Conservation (phyloP, 257 asterid genomes). For the Anisodus tanguticus region DNA sequence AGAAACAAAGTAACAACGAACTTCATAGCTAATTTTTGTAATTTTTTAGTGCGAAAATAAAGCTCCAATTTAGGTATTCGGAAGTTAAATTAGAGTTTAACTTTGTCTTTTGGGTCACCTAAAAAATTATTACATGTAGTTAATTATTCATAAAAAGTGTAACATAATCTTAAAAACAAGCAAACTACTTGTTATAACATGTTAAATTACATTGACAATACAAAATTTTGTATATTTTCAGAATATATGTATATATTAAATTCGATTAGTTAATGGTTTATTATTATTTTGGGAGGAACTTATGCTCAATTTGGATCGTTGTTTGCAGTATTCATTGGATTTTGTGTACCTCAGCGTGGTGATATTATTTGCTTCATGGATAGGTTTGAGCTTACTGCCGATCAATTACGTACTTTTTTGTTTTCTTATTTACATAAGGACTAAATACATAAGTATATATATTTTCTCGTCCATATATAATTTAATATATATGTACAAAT, state of each 20-base stretch:
- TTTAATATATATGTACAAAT: neutral
- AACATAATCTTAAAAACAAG: too few relatives aligned
- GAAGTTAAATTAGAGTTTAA: too few relatives aligned
- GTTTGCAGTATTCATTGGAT: constrained; percentile 87
- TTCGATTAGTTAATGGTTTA: neutral
- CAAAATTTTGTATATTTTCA: too few relatives aligned
- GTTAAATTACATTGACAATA: too few relatives aligned
- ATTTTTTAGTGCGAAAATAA: neutral
- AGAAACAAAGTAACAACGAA: neutral
- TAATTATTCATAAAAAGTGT: too few relatives aligned
- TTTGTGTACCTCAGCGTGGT: constrained; percentile 87
- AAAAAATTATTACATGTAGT: too few relatives aligned
- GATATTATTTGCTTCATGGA: constrained; percentile 89
- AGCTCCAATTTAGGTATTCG: neutral
- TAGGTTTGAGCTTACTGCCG: constrained; percentile 48
- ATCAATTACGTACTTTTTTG: neutral
- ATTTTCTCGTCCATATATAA: neutral
- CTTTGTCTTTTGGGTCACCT: too few relatives aligned
- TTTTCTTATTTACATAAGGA: neutral
- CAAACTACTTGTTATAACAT: too few relatives aligned
- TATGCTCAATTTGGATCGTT: neutral
- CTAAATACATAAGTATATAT: neutral
- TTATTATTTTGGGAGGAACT: neutral
- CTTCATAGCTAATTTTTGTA: neutral
- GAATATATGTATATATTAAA: too few relatives aligned